Conservation (phyloP, 2,329 filamentous ascomycete species). For the Cadophora luteo-olivacea region DNA sequence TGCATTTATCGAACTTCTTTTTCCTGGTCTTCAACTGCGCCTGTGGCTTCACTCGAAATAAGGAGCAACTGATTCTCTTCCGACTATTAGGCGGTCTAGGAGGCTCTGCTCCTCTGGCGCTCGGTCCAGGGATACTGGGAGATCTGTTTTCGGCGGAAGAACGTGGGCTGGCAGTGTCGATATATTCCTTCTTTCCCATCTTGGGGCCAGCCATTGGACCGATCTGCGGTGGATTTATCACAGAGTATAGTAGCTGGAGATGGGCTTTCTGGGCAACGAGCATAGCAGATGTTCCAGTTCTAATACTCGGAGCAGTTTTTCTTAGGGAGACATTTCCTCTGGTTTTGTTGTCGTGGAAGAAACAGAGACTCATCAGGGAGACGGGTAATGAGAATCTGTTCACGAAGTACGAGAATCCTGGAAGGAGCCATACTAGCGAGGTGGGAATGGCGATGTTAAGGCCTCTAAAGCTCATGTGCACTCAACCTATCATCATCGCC, state of each 20-base stretch:
- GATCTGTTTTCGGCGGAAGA: slow-evolving; percentile 56
- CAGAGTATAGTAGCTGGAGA: slow-evolving; percentile 54
- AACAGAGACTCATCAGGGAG: slow-evolving; percentile 52
- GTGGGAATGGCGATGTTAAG: slow-evolving; percentile 49
- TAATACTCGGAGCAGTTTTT: slow-evolving; percentile 47
- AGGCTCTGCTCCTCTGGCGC: slow-evolving; percentile 52
- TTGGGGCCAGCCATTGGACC: slow-evolving; percentile 47
- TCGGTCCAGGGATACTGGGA: slow-evolving; percentile 51
- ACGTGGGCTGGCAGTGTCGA: slow-evolving; percentile 50
- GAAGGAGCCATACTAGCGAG: slow-evolving; percentile 31
- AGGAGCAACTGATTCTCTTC: slow-evolving; percentile 50
- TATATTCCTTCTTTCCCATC: slow-evolving; percentile 43
- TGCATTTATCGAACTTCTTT: slow-evolving; percentile 54
- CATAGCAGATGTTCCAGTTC: slow-evolving; percentile 50
- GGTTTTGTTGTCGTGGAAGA: slow-evolving; percentile 41
- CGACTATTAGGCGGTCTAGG: slow-evolving; percentile 57
- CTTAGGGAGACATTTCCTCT: too few relatives aligned
- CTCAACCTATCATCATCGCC: slow-evolving; percentile 59
- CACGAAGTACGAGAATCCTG: slow-evolving; percentile 57
- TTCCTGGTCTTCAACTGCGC: slow-evolving; percentile 61
- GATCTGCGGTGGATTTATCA: slow-evolving; percentile 58
- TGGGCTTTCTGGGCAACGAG: slow-evolving; percentile 60
- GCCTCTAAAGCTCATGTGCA: slow-evolving; percentile 55
- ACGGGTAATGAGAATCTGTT: slow-evolving; percentile 54
- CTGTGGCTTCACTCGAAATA: slow-evolving; percentile 54